Base-by-base conservation (phyloP, 805 yeast genomes). In the Candida glaebosa region DNA sequence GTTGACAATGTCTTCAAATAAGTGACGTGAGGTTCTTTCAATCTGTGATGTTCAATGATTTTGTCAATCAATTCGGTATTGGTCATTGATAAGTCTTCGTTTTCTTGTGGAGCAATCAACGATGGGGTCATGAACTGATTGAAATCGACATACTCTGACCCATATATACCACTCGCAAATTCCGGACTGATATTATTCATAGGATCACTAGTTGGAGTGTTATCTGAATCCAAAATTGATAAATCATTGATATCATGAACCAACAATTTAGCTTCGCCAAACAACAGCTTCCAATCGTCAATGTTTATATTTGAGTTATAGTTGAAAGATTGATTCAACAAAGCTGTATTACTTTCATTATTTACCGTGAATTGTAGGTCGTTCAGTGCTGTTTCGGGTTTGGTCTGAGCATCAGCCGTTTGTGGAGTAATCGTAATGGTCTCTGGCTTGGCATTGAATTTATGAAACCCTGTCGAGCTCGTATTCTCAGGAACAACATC, bases 241-340 rank as follows among this genome's bases (percentile, higher is more conserved):
- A 59, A 40, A 31, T 54, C 57, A 42, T 53, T 55, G 42, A 65
- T 58, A 41, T 65, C 71, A 41, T 52, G 58, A 9, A 67, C 65
- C 40, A 67, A 52, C 14, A 55, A 30, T 33, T 55, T 53, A 15
- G 71, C 73, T 41, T 65, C 70, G 41, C 61, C 62, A 38, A 58
- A 63, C 31, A 67, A 40, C 30, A 42, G 46, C 30, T 48, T 46
- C 49, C 60, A 46, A 28, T 53, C 38, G 17, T 35, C 38, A 17
- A 35, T 15, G 31, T 12, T 17, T 8, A 35, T n/a, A 16, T 35
- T 14, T 4, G 31, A 14, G 26, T 22, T 22, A 10, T 6, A 22
- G 26, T 7, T 22, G 9, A 22, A 7, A n/a, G n/a, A n/a, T n/a
- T n/a, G n/a, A n/a, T n/a, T n/a, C n/a, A n/a, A n/a, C n/a, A n/a